phyloP scores from a whole-genome alignment of 441 rosid genomes.

The Lepidium campestre region DNA sequence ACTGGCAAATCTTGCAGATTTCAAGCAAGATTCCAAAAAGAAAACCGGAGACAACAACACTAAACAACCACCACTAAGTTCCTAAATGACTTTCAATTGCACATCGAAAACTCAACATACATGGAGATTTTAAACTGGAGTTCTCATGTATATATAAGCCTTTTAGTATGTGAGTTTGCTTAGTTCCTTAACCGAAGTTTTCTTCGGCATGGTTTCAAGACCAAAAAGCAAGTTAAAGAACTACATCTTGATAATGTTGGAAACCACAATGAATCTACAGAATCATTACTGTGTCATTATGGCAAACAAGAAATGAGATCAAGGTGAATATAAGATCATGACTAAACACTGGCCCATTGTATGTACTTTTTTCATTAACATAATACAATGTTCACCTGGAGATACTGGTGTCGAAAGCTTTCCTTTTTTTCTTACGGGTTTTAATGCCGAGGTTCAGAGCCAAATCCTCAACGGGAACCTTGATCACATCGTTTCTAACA shows the following conservation, averaged over 20 bases:
- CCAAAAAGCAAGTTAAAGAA: conserved; percentile 6
- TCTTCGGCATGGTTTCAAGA: conserved; percentile 14
- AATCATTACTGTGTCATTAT: conserved; percentile 1
- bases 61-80: conserved; percentile 18
- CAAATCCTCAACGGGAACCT: conserved; percentile 89
- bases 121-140: conserved; percentile 7
- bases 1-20: conserved; percentile 40
- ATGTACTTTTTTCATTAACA: neutral
- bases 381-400: conserved; percentile 5
- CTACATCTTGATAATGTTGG: conserved; percentile 5
- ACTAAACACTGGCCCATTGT: conserved; percentile 13
- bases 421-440: conserved; percentile 26
- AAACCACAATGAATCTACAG: neutral
- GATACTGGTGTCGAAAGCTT: neutral
- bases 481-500: conserved; percentile 77
- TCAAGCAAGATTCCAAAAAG: conserved; percentile 32
- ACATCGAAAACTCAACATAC: conserved; percentile 1
- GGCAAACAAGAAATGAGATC: conserved; percentile 10
- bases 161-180: neutral
- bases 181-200: neutral
- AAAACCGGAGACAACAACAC: conserved; percentile 25
- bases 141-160: conserved; percentile 24
- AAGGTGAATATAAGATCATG: neutral
- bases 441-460: conserved; percentile 44
- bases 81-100: neutral